Evolutionary conservation across 1,284 basidiomycete species (phyloP).

Genomic region (Rhodotorula sp.): DNA sequence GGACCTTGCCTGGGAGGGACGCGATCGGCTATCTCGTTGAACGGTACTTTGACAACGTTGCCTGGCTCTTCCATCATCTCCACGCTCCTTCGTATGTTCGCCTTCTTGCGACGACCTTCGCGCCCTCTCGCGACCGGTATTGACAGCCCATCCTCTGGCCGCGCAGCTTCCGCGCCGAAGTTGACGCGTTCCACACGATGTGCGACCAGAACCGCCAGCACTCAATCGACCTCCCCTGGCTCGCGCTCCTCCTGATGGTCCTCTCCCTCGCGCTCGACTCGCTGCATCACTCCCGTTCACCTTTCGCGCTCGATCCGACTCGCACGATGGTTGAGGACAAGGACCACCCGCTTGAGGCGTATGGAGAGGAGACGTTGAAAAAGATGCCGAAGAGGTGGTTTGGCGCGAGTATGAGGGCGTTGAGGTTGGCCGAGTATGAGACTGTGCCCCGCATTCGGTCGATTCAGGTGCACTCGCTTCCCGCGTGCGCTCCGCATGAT

Average conservation of each 20-base stretch:
- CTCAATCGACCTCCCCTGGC: slow-evolving; percentile 39
- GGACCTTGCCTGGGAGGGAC: slow-evolving; percentile 23
- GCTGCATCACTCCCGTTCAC: slow-evolving; percentile 32
- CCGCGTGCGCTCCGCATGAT: neutral
- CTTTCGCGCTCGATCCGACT: slow-evolving; percentile 28
- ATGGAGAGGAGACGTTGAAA: slow-evolving; percentile 28
- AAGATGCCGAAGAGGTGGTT: slow-evolving; percentile 36
- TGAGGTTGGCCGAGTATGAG: slow-evolving; percentile 37
- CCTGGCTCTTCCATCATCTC: slow-evolving; percentile 38
- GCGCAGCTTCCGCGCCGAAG: slow-evolving; percentile 35
- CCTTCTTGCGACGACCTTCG: neutral
- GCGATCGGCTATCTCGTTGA: slow-evolving; percentile 28
- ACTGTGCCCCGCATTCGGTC: slow-evolving; percentile 32
- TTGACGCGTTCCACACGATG: slow-evolving; percentile 35
- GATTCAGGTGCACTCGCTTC: slow-evolving; percentile 26
- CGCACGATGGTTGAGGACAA: neutral
- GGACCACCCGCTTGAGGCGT: slow-evolving; percentile 21
- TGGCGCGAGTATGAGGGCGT: slow-evolving; percentile 31
- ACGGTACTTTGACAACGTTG: slow-evolving; percentile 35
- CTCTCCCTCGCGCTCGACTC: slow-evolving; percentile 39
- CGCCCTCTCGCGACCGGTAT: neutral
- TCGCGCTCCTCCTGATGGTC: slow-evolving; percentile 41
- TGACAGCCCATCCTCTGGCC: neutral
- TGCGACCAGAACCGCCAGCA: slow-evolving; percentile 21
- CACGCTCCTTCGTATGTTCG: slow-evolving; percentile 16